Percentiles rank a stretch among this genome's conserved stretches.
Evolutionary conservation across 2,329 filamentous ascomycete species (phyloP).

Genomic region (Blumeria graminis): DNA sequence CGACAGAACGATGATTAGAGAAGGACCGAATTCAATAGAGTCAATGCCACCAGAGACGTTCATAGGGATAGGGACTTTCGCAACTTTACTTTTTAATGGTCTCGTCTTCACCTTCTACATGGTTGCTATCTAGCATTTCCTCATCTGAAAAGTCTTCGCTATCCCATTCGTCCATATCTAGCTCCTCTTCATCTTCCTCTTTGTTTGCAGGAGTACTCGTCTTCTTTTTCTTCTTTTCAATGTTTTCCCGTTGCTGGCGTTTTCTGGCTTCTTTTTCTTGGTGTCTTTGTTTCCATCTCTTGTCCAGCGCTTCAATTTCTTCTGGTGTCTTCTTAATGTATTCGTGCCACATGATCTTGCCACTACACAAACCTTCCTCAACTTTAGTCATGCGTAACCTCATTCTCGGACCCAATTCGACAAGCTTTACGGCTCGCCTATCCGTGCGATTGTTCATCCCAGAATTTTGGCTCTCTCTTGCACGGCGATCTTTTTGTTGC

Average conservation of each 20-base stretch:
- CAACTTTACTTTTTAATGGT: too few relatives aligned
- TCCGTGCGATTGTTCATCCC: slow-evolving; percentile 22
- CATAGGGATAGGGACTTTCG: too few relatives aligned
- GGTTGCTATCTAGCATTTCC: slow-evolving; percentile 12
- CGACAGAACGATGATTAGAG: too few relatives aligned
- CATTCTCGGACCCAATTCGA: slow-evolving; percentile 82
- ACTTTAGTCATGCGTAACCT: slow-evolving; percentile 78
- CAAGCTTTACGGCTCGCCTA: slow-evolving; percentile 69
- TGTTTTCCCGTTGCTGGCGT: slow-evolving; percentile 67
- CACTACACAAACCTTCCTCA: slow-evolving; percentile 74
- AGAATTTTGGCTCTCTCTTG: slow-evolving; percentile 22
- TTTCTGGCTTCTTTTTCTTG: slow-evolving; percentile 63
- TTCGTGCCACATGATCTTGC: slow-evolving; percentile 94
- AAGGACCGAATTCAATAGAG: too few relatives aligned
- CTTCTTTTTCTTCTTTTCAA: slow-evolving; percentile 58
- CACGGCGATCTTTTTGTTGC: slow-evolving; percentile 18
- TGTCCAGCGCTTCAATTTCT: slow-evolving; percentile 57
- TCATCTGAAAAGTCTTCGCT: slow-evolving; percentile 15
- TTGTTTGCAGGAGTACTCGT: slow-evolving; percentile 20
- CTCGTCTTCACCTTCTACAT: background rate
- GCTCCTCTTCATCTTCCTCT: slow-evolving; percentile 22
- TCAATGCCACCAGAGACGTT: too few relatives aligned
- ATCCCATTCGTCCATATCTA: slow-evolving; percentile 19
- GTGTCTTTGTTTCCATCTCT: slow-evolving; percentile 53
- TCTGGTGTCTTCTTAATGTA: slow-evolving; percentile 64